Evolutionary conservation across 352 stramenopile genomes (phyloP), one percentile per base, ranked within the genome.

Genomic region (Phytophthora ohioensis): DNA sequence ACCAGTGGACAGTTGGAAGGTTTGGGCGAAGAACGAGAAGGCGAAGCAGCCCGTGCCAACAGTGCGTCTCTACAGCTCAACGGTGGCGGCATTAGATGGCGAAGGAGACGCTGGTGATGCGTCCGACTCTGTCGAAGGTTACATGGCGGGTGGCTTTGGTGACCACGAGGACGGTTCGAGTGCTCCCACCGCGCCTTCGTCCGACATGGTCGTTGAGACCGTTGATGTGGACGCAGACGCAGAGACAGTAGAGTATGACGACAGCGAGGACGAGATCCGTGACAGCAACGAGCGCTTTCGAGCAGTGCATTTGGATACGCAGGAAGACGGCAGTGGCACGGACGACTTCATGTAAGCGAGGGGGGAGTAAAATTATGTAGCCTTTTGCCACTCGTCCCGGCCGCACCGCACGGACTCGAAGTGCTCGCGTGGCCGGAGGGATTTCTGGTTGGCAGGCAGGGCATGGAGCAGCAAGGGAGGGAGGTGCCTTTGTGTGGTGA

Each of bases 211-310:
- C 34, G 78, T 78, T 34, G 78, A 88, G 52, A 77, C 70, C 36
- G 75, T 80, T 21, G 80, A 89, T 42, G 78, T 79, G n/a, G 84
- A 95, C 57, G 82, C 85, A 7, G 89, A 96, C 52, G 86, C 85
- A 1, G 87, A 95, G 71, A 96, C 87, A 11, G 87, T 96, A 43
- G 89, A 95, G 67, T 96, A 96, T 64, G 89, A 96, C 52, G 89
- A 96, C 75, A 96, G 89, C 64, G 89, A 96, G 71, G 89, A 96
- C 69, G 89, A 96, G 69, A 95, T 96, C 60, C 86, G 89, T 32
- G 86, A 94, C 70, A 96, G 89, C 78, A 96, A 96, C 58, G 89
- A 96, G 73, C 89, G 89, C 15, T 96, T 96, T 76, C 89, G 91
- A 68, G 89, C 89, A 31, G 89, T 96, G 54, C 89, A 95, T 76